Conservation (phyloP, 768 basidiomycete genomes). For the Tylopilus plumbeoviolaceoides region DNA sequence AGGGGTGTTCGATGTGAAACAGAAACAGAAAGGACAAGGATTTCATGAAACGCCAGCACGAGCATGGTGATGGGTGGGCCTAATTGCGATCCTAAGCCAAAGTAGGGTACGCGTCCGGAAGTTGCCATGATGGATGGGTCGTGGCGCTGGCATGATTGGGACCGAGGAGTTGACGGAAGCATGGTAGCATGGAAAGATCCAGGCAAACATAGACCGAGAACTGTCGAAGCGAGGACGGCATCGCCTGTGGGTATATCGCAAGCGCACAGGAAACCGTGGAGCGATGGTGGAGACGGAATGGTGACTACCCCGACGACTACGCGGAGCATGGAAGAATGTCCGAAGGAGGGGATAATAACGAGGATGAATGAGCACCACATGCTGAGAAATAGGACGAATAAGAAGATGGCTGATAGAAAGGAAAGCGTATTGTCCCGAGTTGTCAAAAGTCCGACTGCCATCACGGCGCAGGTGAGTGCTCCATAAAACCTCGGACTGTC, state of each 20-base stretch:
- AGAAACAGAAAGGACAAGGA: conserved; percentile 3
- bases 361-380: conserved; percentile 22
- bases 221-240: conserved; percentile 15
- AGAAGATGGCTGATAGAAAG: conserved; percentile 18
- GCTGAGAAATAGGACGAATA: conserved; percentile 22
- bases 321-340: conserved; percentile 22
- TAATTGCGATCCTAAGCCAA: conserved; percentile 2
- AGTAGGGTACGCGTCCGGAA: conserved; percentile 12
- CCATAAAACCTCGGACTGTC: conserved; percentile 22
- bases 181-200: conserved; percentile 21
- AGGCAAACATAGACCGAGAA: conserved; percentile 19
- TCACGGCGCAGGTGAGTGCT: conserved; percentile 15
- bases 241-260: conserved; percentile 22
- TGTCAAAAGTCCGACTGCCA: conserved; percentile 26
- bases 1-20: conserved; percentile 2
- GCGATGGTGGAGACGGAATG: conserved; percentile 9
- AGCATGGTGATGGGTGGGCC: not conserved
- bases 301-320: conserved; percentile 16
- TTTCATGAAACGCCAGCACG: conserved; percentile 8
- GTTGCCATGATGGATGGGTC: conserved; percentile 8
- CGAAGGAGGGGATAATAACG: conserved; percentile 19
- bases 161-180: conserved; percentile 25
- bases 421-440: conserved; percentile 24
- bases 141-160: conserved; percentile 3
- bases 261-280: conserved; percentile 11